Evolutionary conservation across 177 flowering plant species (phyloP), one percentile per base, ranked within the genome.

Genomic region (Telopea speciosissima): DNA sequence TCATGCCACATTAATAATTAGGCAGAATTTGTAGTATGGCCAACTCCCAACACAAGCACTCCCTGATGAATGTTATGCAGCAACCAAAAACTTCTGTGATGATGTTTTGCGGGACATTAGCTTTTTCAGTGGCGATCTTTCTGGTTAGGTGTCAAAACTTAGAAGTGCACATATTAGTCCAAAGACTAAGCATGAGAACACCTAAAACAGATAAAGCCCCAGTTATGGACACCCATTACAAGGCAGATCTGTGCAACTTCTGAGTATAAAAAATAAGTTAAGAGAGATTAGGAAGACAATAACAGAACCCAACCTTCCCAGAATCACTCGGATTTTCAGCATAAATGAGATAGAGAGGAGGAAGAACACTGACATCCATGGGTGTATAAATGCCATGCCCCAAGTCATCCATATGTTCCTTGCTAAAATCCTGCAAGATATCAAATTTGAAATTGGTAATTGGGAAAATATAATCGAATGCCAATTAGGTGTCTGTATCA

Each of bases 271-370:
- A 25, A 14, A 64, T 11, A 13, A 8, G 17, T 12, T 49, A 8
- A 49, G 54, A 49, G 54, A 49, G 14, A 49, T 49, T 12, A 49
- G 54, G 19, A 62, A 44, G 45, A 40, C 49, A 40, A 19, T 25
- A 56, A 28, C 21, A 8, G 52, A 65, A 31, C 67, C 81, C 70
- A 17, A 92, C 98, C 96, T 93, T 95, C 54, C 99, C 98, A 31
- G 99, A 95, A 77, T 95, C 97, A 81, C 99, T 93, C 67, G 98
- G 98, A 78, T 93, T 95, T 68, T 93, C 96, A 23, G 99, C 97
- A 85, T 90, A 91, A 68, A 95, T 88, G 73, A 95, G 89, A 78
- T 91, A 74, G n/a, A n/a, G n/a, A 63, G 90, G 93, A 23, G 98
- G 99, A 70, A 95, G 94, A 72, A 87, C 86, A 77, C 77, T 76